A percentile compares a stretch with the other conserved stretches of the same genome.
phyloP scores from a whole-genome alignment of 129 eudicot genomes.

The Arctium minus region DNA sequence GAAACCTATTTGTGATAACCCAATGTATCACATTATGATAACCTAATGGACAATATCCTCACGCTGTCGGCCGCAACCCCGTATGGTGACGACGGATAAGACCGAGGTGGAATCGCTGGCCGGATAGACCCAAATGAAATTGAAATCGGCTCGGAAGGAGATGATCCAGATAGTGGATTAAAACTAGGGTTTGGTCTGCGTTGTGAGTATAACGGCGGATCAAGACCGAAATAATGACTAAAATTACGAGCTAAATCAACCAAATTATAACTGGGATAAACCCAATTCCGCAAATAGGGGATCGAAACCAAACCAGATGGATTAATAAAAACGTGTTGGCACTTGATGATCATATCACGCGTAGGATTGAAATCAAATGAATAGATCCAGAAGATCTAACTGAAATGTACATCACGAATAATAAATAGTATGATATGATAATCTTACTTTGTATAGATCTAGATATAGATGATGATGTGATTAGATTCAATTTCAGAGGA shows the following conservation, averaged over 20 bases:
- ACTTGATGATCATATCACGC: too few relatives aligned
- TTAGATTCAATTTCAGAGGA: slow-evolving; percentile 34
- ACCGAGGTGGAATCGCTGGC: too few relatives aligned
- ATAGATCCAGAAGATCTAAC: slow-evolving; percentile 25
- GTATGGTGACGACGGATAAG: too few relatives aligned
- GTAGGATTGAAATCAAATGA: slow-evolving; percentile 7
- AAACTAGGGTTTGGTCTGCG: slow-evolving; percentile 40
- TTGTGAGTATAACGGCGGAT: slow-evolving; percentile 78
- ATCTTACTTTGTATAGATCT: slow-evolving; percentile 18
- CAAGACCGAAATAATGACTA: slow-evolving; percentile 33
- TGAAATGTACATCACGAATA: slow-evolving; percentile 29
- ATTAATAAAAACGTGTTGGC: background rate
- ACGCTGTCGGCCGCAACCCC: too few relatives aligned
- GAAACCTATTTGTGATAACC: too few relatives aligned
- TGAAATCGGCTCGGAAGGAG: slow-evolving; percentile 11
- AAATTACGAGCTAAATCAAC: slow-evolving; percentile 40
- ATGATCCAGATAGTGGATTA: background rate
- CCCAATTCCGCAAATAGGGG: slow-evolving; percentile 70
- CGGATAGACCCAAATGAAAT: too few relatives aligned
- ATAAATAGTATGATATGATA: background rate
- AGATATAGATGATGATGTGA: slow-evolving; percentile 16
- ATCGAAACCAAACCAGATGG: slow-evolving; percentile 33
- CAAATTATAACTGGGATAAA: slow-evolving; percentile 50
- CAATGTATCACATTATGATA: too few relatives aligned
- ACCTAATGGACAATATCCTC: too few relatives aligned